Conservation (phyloP, 164 flowering plant species). For the Euptelea pleiosperma region DNA sequence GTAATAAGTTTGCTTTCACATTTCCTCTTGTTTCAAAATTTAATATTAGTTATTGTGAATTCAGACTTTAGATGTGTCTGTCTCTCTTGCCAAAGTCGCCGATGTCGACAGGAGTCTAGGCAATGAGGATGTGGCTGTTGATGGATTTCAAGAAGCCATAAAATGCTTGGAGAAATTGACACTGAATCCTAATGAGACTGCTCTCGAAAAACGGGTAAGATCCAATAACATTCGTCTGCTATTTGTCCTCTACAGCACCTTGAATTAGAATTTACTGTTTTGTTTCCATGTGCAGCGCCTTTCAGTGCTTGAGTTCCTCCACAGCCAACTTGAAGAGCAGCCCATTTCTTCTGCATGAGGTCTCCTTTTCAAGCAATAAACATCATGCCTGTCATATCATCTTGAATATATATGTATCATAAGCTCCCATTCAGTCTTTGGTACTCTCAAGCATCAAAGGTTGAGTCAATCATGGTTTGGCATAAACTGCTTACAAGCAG, state of each 20-base stretch:
- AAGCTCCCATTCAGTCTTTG: no score
- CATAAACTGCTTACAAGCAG: no score
- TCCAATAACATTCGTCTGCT: neutral
- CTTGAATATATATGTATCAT: conserved; percentile 2
- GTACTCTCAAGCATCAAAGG: neutral
- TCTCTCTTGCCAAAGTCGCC: conserved; percentile 93
- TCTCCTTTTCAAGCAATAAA: neutral
- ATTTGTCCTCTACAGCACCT: neutral
- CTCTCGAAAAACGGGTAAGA: conserved; percentile 66
- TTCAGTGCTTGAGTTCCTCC: conserved; percentile 74
- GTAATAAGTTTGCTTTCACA: neutral
- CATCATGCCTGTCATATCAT: no score
- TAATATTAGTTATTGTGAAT: conserved; percentile 5
- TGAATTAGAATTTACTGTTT: neutral
- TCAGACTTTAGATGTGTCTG: conserved; percentile 77
- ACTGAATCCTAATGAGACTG: conserved; percentile 47
- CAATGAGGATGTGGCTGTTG: conserved; percentile 51
- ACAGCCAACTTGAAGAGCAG: conserved; percentile 44
- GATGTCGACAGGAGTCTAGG: conserved; percentile 81
- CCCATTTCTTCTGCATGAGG: conserved; percentile 3
- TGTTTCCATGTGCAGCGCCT: conserved; percentile 44
- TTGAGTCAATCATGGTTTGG: neutral
- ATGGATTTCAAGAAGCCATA: conserved; percentile 77
- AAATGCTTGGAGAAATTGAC: conserved; percentile 61
- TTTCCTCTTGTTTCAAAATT: neutral